Conservation (phyloP, 345 rosid species). For the Lepidium africanum region DNA sequence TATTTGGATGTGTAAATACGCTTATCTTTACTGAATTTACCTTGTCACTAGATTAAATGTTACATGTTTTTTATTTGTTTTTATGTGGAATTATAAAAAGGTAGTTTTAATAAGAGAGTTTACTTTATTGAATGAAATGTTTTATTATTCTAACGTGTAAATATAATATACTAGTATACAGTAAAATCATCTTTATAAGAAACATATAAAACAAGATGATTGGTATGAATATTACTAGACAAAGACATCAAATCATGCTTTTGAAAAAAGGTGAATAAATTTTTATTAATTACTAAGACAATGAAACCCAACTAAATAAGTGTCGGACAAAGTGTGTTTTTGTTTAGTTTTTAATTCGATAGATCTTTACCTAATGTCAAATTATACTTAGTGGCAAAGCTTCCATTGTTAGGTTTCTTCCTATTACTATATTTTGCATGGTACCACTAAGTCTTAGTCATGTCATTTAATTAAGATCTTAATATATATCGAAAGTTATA, state of each 20-base stretch:
- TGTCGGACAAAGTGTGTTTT: slow-evolving; percentile 5
- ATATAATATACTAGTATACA: background rate
- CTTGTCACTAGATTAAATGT: no score
- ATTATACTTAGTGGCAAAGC: slow-evolving; percentile 7
- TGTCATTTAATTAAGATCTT: background rate
- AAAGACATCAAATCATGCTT: slow-evolving; percentile 22
- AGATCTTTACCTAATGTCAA: background rate
- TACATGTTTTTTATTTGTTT: background rate
- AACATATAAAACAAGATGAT: slow-evolving; percentile 1
- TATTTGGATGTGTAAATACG: no score
- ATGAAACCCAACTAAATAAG: background rate
- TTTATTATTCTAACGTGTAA: background rate
- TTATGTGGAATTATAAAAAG: background rate
- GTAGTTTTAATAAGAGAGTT: background rate
- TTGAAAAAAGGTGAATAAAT: slow-evolving; percentile 20
- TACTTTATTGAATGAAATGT: background rate
- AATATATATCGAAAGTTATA: no score
- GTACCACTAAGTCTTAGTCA: slow-evolving; percentile 2
- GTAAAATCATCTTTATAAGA: background rate
- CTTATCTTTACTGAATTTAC: no score
- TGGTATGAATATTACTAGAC: slow-evolving; percentile 13
- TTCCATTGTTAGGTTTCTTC: background rate
- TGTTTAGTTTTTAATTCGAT: slow-evolving; percentile 22
- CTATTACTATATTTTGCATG: background rate
- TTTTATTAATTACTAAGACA: background rate